These are phyloP conservation scores for Fusarium beomiforme DNA, from an alignment of 2,329 filamentous ascomycete species.

Conservation along the genomic window DNA sequence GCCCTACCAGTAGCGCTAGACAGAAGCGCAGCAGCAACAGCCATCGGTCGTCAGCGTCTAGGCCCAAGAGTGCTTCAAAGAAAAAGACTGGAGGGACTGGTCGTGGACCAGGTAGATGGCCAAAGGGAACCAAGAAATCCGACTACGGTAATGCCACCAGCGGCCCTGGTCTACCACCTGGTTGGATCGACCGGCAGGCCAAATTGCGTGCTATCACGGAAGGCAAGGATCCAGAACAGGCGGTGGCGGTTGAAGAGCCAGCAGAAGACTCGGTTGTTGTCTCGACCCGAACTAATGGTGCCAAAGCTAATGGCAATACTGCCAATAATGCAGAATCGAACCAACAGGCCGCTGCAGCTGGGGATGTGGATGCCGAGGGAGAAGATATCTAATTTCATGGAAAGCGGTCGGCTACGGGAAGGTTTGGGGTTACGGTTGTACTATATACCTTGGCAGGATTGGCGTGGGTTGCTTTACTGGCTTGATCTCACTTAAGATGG, in stretches of 20 bases:
- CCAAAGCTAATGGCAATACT: slow-evolving; percentile 26
- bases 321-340: slow-evolving; percentile 17
- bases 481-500: slow-evolving; percentile 11
- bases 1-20: slow-evolving; percentile 49
- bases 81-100: slow-evolving; percentile 71
- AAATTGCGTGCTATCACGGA: slow-evolving; percentile 26
- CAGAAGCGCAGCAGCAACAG: slow-evolving; percentile 51
- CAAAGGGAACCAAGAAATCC: slow-evolving; percentile 74
- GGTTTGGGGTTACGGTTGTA: slow-evolving; percentile 27
- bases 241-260: slow-evolving; percentile 28
- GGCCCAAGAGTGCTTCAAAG: slow-evolving; percentile 48
- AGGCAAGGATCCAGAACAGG: slow-evolving; percentile 24
- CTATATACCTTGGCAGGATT: slow-evolving; percentile 33
- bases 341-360: slow-evolving; percentile 28
- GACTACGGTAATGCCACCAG: slow-evolving; percentile 75
- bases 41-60: slow-evolving; percentile 47
- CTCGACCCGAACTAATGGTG: slow-evolving; percentile 36
- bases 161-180: slow-evolving; percentile 70
- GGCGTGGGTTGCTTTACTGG: slow-evolving; percentile 25
- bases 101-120: slow-evolving; percentile 72
- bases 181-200: slow-evolving; percentile 55
- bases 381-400: slow-evolving; percentile 45
- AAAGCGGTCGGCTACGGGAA: not conserved
- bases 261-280: slow-evolving; percentile 50
- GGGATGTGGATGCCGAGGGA: slow-evolving; percentile 49